phyloP scores from a whole-genome alignment of 805 yeast genomes.

The Candida odintsovae region DNA sequence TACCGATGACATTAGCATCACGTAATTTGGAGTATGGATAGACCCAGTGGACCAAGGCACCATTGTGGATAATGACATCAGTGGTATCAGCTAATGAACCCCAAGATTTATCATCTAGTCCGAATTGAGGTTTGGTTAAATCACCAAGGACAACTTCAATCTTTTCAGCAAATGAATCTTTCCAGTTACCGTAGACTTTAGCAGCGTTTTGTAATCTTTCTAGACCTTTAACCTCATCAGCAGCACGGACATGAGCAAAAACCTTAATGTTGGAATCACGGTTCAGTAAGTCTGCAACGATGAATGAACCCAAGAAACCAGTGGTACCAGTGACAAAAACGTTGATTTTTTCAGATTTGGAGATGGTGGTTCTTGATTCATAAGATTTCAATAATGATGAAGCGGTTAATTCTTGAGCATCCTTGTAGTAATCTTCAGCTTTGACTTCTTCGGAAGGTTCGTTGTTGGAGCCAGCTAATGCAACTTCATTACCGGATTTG shows the following conservation, averaged over 20 bases:
- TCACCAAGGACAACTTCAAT: constrained; percentile 81
- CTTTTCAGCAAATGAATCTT: constrained; percentile 47
- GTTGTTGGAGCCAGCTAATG: constrained; percentile 30
- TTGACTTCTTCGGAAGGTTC: constrained; percentile 23
- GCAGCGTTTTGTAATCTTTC: constrained; percentile 74
- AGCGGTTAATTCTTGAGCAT: constrained; percentile 53
- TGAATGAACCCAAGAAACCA: constrained; percentile 92
- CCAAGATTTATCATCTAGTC: constrained; percentile 59
- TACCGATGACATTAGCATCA: constrained; percentile 88
- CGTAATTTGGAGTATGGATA: constrained; percentile 88
- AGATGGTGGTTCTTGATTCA: constrained; percentile 34
- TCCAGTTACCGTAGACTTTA: constrained; percentile 64
- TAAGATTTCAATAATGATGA: constrained; percentile 38
- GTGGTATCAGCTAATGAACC: constrained; percentile 44
- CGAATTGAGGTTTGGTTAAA: constrained; percentile 67
- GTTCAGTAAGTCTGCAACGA: constrained; percentile 67
- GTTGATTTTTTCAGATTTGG: constrained; percentile 36
- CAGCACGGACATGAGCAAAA: constrained; percentile 89
- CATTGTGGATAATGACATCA: constrained; percentile 90
- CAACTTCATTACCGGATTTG: constrained; percentile 43
- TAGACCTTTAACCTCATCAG: constrained; percentile 58
- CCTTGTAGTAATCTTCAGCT: constrained; percentile 53
- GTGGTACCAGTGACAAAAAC: constrained; percentile 94
- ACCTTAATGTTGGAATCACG: constrained; percentile 53
- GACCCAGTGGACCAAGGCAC: constrained; percentile 99